Evolutionary conservation across 129 eudicot species (phyloP).

Genomic region (Flaveria linearis): DNA sequence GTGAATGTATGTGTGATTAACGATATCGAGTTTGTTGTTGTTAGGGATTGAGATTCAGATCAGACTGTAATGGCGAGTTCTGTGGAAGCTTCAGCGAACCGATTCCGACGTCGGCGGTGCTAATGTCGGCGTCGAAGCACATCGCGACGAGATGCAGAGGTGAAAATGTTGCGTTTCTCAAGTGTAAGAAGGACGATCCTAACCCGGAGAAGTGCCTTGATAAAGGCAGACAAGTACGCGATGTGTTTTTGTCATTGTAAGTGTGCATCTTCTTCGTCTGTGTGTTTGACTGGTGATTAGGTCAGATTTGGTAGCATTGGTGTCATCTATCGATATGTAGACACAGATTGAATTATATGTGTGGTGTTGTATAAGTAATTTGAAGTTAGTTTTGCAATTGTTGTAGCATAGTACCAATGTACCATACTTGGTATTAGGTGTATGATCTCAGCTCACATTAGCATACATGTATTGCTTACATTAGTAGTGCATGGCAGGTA

Average conservation of each 20-base stretch:
- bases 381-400: not conserved
- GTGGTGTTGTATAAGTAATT: not conserved
- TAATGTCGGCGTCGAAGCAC: slow-evolving; percentile 86
- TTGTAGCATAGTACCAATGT: not conserved
- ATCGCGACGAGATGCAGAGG: slow-evolving; percentile 68
- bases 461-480: too few species aligned
- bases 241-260: slow-evolving; percentile 88
- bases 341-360: too few species aligned
- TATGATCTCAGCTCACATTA: too few species aligned
- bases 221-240: slow-evolving; percentile 88
- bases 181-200: slow-evolving; percentile 91
- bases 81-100: slow-evolving; percentile 53
- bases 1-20: not conserved
- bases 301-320: not conserved
- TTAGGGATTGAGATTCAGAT: slow-evolving; percentile 27
- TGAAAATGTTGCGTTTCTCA: slow-evolving; percentile 77
- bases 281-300: not conserved
- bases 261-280: slow-evolving; percentile 19
- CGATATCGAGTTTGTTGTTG: slow-evolving; percentile 21
- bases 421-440: too few species aligned
- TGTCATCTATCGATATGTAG: too few species aligned
- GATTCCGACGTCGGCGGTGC: slow-evolving; percentile 74
- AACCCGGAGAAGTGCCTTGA: slow-evolving; percentile 97
- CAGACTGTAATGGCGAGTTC: slow-evolving; percentile 46
- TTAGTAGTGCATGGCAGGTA: too few species aligned